These are phyloP conservation scores for Alternaria triticina DNA, from an alignment of 2,329 filamentous ascomycete genomes.

Conservation along the genomic window DNA sequence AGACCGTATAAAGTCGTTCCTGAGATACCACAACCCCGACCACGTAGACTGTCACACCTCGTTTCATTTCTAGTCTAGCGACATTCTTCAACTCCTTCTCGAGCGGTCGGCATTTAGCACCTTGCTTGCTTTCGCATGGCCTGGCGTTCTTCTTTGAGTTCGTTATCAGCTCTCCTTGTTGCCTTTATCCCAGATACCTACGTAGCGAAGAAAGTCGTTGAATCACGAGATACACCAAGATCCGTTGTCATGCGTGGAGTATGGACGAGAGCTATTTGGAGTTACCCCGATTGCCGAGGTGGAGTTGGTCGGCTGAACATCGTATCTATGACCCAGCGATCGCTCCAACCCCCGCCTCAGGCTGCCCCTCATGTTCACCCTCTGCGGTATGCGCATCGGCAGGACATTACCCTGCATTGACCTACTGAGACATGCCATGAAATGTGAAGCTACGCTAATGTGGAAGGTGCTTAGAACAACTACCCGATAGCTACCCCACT, in stretches of 20 bases:
- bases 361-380: not conserved
- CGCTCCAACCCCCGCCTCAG: not conserved
- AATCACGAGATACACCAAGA: not conserved
- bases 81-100: not conserved
- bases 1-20: conserved; percentile 35
- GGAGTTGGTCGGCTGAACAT: not conserved
- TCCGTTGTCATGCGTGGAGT: not conserved
- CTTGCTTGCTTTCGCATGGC: conserved; percentile 14
- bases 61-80: not conserved
- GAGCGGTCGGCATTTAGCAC: not conserved
- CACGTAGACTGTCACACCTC: conserved; percentile 15
- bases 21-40: conserved; percentile 19
- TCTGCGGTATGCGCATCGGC: not conserved
- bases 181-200: conserved; percentile 14
- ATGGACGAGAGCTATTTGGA: not conserved
- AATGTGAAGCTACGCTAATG: not conserved
- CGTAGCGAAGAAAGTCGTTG: not conserved
- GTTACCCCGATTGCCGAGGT: not conserved
- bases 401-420: not conserved
- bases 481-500: conserved; percentile 4
- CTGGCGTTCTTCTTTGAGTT: conserved; percentile 17
- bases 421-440: not conserved
- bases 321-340: not conserved
- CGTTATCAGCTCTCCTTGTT: not conserved
- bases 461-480: conserved; percentile 1